A percentile compares a stretch with the other conserved stretches of the same genome.
Evolutionary conservation across 495 filamentous ascomycete species (phyloP).

Genomic region (Niebla homalea): DNA sequence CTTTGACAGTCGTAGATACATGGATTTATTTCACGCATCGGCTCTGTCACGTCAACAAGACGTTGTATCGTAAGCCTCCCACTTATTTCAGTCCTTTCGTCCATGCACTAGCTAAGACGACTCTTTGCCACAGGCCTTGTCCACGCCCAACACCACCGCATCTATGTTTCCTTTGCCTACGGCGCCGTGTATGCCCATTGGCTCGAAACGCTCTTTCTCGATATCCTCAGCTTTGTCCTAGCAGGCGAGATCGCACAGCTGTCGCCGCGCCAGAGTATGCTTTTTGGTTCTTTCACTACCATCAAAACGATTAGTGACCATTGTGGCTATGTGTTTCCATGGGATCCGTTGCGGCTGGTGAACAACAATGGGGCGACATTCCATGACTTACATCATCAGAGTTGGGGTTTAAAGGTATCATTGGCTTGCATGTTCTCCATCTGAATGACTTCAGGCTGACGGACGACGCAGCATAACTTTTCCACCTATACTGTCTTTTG

Average conservation of each 20-base stretch:
- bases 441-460: neutral
- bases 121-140: slow-evolving; percentile 28
- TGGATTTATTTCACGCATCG: slow-evolving; percentile 80
- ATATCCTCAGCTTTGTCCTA: slow-evolving; percentile 74
- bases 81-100: neutral
- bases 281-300: slow-evolving; percentile 71
- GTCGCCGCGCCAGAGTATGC: slow-evolving; percentile 65
- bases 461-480: slow-evolving; percentile 35
- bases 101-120: neutral
- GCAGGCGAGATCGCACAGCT: slow-evolving; percentile 70
- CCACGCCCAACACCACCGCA: slow-evolving; percentile 86
- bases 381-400: slow-evolving; percentile 97
- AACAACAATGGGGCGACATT: slow-evolving; percentile 90
- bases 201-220: slow-evolving; percentile 76
- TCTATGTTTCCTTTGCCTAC: slow-evolving; percentile 99
- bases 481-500: slow-evolving; percentile 57
- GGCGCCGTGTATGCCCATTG: slow-evolving; percentile 95
- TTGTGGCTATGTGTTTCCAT: slow-evolving; percentile 89
- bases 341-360: slow-evolving; percentile 81
- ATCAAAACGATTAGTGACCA: slow-evolving; percentile 98
- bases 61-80: slow-evolving; percentile 58
- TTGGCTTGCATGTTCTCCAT: neutral
- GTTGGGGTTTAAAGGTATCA: slow-evolving; percentile 83
- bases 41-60: slow-evolving; percentile 67
- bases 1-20: slow-evolving; percentile 52